Percentiles rank a stretch among this genome's conserved stretches.
These are phyloP conservation scores for Trichocomaceae sp. DNA, from an alignment of 2,329 filamentous ascomycete genomes.

Conservation along the genomic window DNA sequence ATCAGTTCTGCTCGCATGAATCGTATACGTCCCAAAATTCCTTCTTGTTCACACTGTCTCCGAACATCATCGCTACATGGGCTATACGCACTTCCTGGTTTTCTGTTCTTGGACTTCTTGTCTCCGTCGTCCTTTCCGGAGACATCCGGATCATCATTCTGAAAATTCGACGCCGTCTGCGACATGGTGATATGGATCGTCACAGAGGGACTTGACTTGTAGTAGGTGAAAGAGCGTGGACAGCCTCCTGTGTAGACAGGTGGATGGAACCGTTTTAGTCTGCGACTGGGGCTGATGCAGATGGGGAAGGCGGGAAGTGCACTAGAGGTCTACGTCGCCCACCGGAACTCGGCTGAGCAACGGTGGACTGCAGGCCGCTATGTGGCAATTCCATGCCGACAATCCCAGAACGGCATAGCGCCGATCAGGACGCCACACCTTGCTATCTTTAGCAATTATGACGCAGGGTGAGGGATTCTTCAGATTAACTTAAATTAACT, in stretches of 20 bases:
- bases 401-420: neutral
- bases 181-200: slow-evolving; percentile 34
- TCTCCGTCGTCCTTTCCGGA: slow-evolving; percentile 38
- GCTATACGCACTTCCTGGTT: slow-evolving; percentile 68
- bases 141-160: slow-evolving; percentile 36
- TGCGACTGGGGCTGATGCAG: slow-evolving; percentile 3
- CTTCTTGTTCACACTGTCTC: neutral
- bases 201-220: neutral
- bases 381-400: neutral
- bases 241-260: neutral
- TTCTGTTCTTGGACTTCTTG: slow-evolving; percentile 85
- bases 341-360: neutral
- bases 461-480: neutral
- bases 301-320: slow-evolving; percentile 1
- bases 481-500: neutral
- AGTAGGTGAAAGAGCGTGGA: neutral
- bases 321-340: neutral
- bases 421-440: slow-evolving; percentile 9
- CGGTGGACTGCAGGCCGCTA: neutral
- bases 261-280: neutral
- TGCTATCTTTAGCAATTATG: slow-evolving; percentile 11
- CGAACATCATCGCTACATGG: neutral
- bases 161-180: slow-evolving; percentile 35
- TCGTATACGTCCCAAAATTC: neutral
- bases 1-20: neutral